Percentiles rank a stretch among this genome's conserved stretches.
These are phyloP conservation scores for Penicillium crustosum DNA, from an alignment of 2,329 filamentous ascomycete species.

Conservation along the genomic window DNA sequence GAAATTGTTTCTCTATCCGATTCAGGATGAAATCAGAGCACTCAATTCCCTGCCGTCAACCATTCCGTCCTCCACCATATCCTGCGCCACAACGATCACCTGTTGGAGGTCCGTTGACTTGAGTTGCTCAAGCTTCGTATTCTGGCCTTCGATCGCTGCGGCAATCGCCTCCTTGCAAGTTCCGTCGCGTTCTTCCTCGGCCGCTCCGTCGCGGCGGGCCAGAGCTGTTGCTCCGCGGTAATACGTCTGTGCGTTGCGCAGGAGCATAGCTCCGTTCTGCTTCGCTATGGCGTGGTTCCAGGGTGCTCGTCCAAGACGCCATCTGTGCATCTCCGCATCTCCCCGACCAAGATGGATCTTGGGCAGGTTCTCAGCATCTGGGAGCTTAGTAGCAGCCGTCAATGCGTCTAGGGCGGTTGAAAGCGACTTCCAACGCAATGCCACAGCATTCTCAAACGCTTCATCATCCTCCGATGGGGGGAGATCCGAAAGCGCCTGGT, in stretches of 20 bases:
- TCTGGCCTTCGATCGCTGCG: constrained; percentile 46
- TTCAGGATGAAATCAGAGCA: constrained; percentile 35
- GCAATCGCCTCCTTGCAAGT: constrained; percentile 51
- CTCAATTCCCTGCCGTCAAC: constrained; percentile 40
- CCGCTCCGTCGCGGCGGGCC: constrained; percentile 42
- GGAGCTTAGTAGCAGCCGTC: constrained; percentile 53
- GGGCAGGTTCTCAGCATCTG: constrained; percentile 50
- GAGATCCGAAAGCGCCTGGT: constrained; percentile 47
- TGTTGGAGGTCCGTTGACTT: constrained; percentile 39
- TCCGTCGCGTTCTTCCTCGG: constrained; percentile 46
- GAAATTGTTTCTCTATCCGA: not conserved
- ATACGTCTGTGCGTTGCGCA: constrained; percentile 59
- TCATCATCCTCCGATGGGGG: constrained; percentile 30
- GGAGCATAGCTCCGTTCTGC: constrained; percentile 48
- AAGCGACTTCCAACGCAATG: constrained; percentile 54
- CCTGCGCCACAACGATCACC: constrained; percentile 46
- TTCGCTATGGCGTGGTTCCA: constrained; percentile 44
- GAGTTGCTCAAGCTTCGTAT: constrained; percentile 40
- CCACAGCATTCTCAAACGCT: constrained; percentile 31
- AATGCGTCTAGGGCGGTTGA: constrained; percentile 52
- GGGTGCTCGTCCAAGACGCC: constrained; percentile 51
- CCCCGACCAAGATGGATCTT: constrained; percentile 57
- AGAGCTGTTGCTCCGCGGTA: constrained; percentile 54
- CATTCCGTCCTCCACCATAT: constrained; percentile 56
- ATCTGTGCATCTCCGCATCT: constrained; percentile 56